A percentile compares a stretch with the other conserved stretches of the same genome.
Conservation (phyloP, 192 early-diverging fungal genomes). For the Allomyces macrogynus region DNA sequence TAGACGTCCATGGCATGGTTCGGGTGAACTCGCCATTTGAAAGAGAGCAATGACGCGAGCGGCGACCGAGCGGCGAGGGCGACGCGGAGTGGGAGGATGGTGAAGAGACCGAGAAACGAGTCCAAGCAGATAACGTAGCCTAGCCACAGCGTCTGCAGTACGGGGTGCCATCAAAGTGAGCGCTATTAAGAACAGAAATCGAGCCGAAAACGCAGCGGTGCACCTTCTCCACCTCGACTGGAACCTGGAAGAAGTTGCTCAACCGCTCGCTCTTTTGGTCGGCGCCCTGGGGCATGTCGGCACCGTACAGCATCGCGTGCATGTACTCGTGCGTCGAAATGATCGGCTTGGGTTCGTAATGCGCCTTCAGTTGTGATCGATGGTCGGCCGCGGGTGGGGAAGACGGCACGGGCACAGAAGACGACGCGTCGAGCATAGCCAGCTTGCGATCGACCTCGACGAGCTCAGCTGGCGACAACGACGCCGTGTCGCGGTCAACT, state of each 20-base stretch:
- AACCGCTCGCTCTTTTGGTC: constrained; percentile 74
- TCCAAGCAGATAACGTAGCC: constrained; percentile 84
- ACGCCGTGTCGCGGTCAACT: too few relatives aligned
- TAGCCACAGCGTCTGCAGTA: constrained; percentile 56
- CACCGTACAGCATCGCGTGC: not conserved
- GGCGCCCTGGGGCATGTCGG: constrained; percentile 1
- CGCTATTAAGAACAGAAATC: not conserved
- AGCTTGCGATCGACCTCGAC: too few relatives aligned
- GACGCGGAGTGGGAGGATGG: constrained; percentile 77
- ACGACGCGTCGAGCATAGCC: too few relatives aligned
- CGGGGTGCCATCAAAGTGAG: constrained; percentile 6
- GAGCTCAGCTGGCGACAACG: too few relatives aligned
- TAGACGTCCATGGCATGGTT: constrained; percentile 13
- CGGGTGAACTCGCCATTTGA: constrained; percentile 9
- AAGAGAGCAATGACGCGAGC: too few relatives aligned
- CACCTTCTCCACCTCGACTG: constrained; percentile 74
- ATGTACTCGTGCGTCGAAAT: not conserved
- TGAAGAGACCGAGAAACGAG: constrained; percentile 85
- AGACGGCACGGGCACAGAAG: too few relatives aligned
- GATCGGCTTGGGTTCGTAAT: too few relatives aligned
- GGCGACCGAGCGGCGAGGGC: constrained; percentile 37
- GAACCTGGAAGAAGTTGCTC: constrained; percentile 73
- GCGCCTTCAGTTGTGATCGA: too few relatives aligned
- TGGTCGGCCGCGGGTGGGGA: too few relatives aligned
- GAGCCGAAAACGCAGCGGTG: not conserved